Conservation (phyloP, 2,329 filamentous ascomycete genomes). For the Podosphaera xanthii region DNA sequence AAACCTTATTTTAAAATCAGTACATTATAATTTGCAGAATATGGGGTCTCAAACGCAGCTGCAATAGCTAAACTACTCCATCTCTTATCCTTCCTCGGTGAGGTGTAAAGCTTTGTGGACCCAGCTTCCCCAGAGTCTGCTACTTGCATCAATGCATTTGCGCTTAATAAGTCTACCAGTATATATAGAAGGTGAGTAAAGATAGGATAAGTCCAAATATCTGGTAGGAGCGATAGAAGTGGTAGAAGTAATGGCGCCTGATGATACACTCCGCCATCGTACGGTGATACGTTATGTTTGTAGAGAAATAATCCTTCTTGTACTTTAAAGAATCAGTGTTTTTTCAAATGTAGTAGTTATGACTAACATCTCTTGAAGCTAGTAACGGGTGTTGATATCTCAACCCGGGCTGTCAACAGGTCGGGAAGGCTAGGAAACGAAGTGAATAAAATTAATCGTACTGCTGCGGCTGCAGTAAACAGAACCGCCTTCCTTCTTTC, state of each 20-base stretch:
- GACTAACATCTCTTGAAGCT: slow-evolving; percentile 86
- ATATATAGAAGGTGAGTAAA: slow-evolving; percentile 66
- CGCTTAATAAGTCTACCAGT: slow-evolving; percentile 58
- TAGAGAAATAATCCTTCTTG: slow-evolving; percentile 95
- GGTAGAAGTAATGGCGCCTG: slow-evolving; percentile 78
- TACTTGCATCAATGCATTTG: slow-evolving; percentile 55
- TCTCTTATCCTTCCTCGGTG: slow-evolving; percentile 47
- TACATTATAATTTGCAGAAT: neutral
- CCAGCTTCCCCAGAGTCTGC: slow-evolving; percentile 61
- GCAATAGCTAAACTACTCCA: slow-evolving; percentile 59
- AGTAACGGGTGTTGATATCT: slow-evolving; percentile 89
- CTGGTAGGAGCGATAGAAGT: slow-evolving; percentile 71
- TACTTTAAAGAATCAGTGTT: slow-evolving; percentile 28
- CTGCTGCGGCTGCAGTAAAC: slow-evolving; percentile 50
- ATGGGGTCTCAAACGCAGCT: slow-evolving; percentile 36
- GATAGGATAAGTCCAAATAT: slow-evolving; percentile 39
- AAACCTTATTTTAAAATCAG: slow-evolving; percentile 30
- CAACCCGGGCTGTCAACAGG: slow-evolving; percentile 71
- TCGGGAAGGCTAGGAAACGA: slow-evolving; percentile 67
- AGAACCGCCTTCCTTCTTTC: slow-evolving; percentile 40
- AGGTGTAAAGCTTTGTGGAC: slow-evolving; percentile 54
- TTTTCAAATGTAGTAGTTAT: neutral
- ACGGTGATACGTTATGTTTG: slow-evolving; percentile 86
- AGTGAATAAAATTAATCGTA: slow-evolving; percentile 60
- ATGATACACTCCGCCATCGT: slow-evolving; percentile 71